Percentiles rank a stretch among this genome's conserved stretches.
Evolutionary conservation across 495 filamentous ascomycete genomes (phyloP).

Genomic region (Penicillium odoratum): DNA sequence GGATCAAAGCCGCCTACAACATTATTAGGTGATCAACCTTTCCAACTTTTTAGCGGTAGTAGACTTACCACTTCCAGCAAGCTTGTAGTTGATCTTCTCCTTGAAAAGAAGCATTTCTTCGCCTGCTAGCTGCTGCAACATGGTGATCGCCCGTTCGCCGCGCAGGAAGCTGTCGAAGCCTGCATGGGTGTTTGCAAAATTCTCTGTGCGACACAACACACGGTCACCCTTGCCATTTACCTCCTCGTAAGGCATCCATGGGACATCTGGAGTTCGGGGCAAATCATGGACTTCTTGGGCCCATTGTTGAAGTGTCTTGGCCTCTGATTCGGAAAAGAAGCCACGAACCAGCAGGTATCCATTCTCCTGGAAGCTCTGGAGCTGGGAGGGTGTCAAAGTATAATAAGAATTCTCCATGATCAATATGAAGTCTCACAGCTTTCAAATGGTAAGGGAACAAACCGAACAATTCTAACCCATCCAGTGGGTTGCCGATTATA

Average conservation of each 20-base stretch:
- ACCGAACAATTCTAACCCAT: too few relatives aligned
- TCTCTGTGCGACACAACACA: conserved; percentile 48
- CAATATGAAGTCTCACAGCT: neutral
- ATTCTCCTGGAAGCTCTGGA: conserved; percentile 35
- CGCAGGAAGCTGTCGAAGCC: conserved; percentile 43
- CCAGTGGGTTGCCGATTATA: neutral
- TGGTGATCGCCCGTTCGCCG: conserved; percentile 33
- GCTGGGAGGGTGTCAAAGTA: conserved; percentile 29
- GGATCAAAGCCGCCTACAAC: conserved; percentile 38
- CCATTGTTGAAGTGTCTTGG: conserved; percentile 39
- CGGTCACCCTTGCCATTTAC: conserved; percentile 40
- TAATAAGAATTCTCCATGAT: conserved; percentile 29
- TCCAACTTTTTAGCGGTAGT: neutral
- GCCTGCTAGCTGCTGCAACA: conserved; percentile 38
- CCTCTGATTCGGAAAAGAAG: conserved; percentile 32
- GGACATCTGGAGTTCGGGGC: conserved; percentile 34
- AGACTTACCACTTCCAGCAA: conserved; percentile 36
- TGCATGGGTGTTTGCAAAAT: conserved; percentile 45
- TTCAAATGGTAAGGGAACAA: too few relatives aligned
- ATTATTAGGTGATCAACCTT: neutral
- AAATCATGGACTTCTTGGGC: conserved; percentile 43
- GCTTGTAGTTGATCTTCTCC: conserved; percentile 51
- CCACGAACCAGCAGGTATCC: conserved; percentile 41
- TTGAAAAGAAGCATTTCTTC: conserved; percentile 52
- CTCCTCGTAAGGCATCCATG: conserved; percentile 52